Percentiles rank a stretch among this genome's conserved stretches.
Evolutionary conservation across 2,329 filamentous ascomycete species (phyloP).

Genomic region (Diplodia corticola): DNA sequence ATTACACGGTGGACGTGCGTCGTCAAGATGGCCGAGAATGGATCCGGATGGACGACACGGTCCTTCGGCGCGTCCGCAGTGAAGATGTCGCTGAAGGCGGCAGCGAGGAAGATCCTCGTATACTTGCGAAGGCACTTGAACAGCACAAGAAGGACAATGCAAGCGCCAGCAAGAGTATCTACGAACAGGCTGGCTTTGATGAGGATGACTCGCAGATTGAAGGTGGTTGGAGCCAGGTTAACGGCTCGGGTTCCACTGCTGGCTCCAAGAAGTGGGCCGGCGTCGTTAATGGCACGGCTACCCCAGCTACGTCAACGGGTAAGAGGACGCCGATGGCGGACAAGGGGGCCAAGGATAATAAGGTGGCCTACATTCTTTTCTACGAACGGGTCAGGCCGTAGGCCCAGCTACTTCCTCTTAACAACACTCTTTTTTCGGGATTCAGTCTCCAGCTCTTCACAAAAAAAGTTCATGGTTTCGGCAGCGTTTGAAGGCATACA

Average conservation of each 20-base stretch:
- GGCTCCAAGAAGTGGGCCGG: conserved; percentile 64
- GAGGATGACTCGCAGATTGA: conserved; percentile 68
- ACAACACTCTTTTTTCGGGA: neutral
- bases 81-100: conserved; percentile 89
- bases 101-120: conserved; percentile 73
- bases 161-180: conserved; percentile 66
- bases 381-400: conserved; percentile 69
- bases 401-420: neutral
- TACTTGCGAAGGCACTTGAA: conserved; percentile 66
- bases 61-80: conserved; percentile 78
- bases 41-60: conserved; percentile 93
- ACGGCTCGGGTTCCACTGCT: conserved; percentile 60
- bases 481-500: conserved; percentile 19
- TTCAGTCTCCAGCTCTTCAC: neutral
- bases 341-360: conserved; percentile 77
- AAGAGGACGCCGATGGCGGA: conserved; percentile 55
- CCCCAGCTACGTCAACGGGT: conserved; percentile 49
- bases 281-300: conserved; percentile 63
- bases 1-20: conserved; percentile 96
- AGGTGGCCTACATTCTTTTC: conserved; percentile 95
- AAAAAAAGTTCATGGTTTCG: conserved; percentile 18
- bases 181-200: conserved; percentile 58
- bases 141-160: conserved; percentile 60
- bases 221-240: conserved; percentile 82
- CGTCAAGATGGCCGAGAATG: conserved; percentile 94